Conservation (phyloP, 2,329 filamentous ascomycete species). For the Exserohilum rostratum region DNA sequence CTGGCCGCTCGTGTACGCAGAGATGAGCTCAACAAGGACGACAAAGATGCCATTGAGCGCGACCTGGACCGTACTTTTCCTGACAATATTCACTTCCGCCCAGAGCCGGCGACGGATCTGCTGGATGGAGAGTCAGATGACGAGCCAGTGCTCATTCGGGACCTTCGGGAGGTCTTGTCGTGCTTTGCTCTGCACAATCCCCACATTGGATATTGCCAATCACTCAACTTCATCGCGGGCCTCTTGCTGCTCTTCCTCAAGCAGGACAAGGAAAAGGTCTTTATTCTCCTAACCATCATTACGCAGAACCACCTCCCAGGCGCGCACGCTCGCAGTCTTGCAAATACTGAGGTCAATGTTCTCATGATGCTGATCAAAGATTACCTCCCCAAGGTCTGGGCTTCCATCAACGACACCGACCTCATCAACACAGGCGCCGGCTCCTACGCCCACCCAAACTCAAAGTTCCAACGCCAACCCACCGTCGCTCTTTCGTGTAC, state of each 20-base stretch:
- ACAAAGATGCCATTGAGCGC: slow-evolving; percentile 89
- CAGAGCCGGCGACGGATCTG: slow-evolving; percentile 51
- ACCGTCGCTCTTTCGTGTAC: slow-evolving; percentile 93
- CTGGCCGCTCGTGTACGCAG: slow-evolving; percentile 71
- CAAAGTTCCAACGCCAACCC: slow-evolving; percentile 65
- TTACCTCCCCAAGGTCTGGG: slow-evolving; percentile 81
- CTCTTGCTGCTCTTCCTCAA: slow-evolving; percentile 84
- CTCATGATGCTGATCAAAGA: slow-evolving; percentile 87
- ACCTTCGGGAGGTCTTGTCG: slow-evolving; percentile 82
- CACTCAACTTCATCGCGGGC: slow-evolving; percentile 91
- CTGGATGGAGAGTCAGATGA: slow-evolving; percentile 42
- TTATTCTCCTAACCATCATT: slow-evolving; percentile 92
- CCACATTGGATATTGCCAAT: slow-evolving; percentile 92
- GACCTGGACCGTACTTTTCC: slow-evolving; percentile 94
- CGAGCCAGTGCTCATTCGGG: slow-evolving; percentile 80
- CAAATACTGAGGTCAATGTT: slow-evolving; percentile 92
- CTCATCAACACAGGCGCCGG: slow-evolving; percentile 45
- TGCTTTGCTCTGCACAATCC: slow-evolving; percentile 93
- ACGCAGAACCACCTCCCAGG: slow-evolving; percentile 87
- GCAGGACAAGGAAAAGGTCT: slow-evolving; percentile 84
- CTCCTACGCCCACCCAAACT: slow-evolving; percentile 41
- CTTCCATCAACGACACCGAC: slow-evolving; percentile 83
- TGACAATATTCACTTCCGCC: slow-evolving; percentile 90
- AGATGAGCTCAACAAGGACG: slow-evolving; percentile 68
- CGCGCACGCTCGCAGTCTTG: slow-evolving; percentile 87